phyloP scores from a whole-genome alignment of 805 yeast genomes.

The Kluyveromyces lactis region DNA sequence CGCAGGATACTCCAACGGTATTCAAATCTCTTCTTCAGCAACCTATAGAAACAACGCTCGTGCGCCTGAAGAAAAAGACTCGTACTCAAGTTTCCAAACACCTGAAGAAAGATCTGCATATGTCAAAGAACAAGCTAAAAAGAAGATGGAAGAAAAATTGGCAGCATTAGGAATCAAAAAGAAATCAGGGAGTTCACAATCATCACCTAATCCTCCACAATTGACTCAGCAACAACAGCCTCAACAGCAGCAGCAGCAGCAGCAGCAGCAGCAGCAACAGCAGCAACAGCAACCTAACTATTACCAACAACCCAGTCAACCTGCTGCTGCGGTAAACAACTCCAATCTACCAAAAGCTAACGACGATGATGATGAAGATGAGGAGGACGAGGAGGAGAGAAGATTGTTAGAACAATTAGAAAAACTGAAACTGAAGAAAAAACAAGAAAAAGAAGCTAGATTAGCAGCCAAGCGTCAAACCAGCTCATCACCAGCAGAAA shows the following conservation, averaged over 20 bases:
- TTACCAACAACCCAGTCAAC: not conserved
- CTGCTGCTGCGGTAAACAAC: too few species aligned
- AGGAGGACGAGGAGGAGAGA: conserved; percentile 41
- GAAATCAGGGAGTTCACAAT: not conserved
- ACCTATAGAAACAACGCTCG: conserved; percentile 2
- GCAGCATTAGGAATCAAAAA: conserved; percentile 65
- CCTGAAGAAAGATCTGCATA: conserved; percentile 70
- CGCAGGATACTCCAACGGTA: conserved; percentile 5
- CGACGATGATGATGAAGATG: conserved; percentile 29
- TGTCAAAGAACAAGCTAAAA: conserved; percentile 73
- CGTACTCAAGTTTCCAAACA: conserved; percentile 28
- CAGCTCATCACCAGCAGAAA: conserved; percentile 46
- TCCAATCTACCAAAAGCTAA: too few species aligned
- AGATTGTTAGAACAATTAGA: conserved; percentile 33
- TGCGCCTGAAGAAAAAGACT: conserved; percentile 6
- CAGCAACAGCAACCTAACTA: conserved; percentile 5
- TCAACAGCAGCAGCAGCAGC: too few species aligned
- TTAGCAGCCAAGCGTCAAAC: conserved; percentile 47
- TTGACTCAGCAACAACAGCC: too few species aligned
- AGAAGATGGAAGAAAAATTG: conserved; percentile 76
- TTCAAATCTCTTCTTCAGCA: not conserved
- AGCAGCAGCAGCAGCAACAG: too few species aligned
- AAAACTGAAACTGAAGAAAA: conserved; percentile 41
- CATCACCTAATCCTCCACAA: too few species aligned
- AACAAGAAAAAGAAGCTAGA: conserved; percentile 51